Evolutionary conservation across 345 rosid genomes (phyloP), one percentile per base, ranked within the genome.

Genomic region (Angophora floribunda): DNA sequence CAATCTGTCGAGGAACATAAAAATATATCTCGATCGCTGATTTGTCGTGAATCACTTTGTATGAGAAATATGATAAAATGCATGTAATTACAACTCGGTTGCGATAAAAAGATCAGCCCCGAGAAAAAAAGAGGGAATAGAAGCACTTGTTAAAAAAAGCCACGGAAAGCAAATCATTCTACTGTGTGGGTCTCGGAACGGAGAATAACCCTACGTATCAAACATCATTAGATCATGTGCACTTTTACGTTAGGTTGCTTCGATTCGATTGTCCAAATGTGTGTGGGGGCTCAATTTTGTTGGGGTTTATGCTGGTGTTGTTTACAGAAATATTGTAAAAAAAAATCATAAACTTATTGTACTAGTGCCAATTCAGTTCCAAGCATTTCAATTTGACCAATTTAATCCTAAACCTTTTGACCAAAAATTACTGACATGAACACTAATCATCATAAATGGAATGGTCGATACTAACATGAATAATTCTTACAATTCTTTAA

Each of bases 361-460:
- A 22, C 1, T 55, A 3, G 2, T 55, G 22, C 26, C 21, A 55
- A 55, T 55, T 55, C 0, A 55, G 22, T 55, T 12, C 0, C 22
- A 4, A 55, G 22, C 5, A 2, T 52, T 52, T 52, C 19, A 22
- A 55, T 55, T 55, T 22, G 21, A 55, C 21, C 28, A 55, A 22
- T 55, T 55, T 22, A 55, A 12, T 21, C 22, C 21, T 55, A 55
- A 55, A 55, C 22, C 10, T 55, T 55, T 55, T 22, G 28, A 55
- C 6, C 0, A 0, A 0, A 55, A 55, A 9, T 17, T 22, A 55
- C 28, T 55, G 21, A 55, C 0, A 0, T 55, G 9, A 5, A 55
- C 6, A 55, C 0, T 2, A 0, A 19, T 7, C 0, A 5, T 8
- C 2, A 0, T 55, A 21, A 4, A 8, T 21, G 19, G 15, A 2